Conservation (phyloP, 805 yeast genomes). For the Starmerella asiatica region DNA sequence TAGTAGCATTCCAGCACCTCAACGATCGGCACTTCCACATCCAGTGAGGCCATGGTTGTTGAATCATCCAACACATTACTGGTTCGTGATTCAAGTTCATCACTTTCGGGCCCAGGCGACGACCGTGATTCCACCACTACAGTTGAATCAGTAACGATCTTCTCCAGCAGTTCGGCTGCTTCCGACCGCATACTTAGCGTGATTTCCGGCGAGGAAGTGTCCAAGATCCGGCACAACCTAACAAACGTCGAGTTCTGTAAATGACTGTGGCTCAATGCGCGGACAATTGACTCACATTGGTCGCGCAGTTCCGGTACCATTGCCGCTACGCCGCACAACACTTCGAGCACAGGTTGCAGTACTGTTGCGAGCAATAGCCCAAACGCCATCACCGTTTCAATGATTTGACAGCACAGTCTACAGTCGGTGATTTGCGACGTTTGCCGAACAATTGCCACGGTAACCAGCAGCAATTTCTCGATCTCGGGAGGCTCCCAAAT, state of each 20-base stretch:
- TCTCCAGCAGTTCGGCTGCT: slow-evolving; percentile 26
- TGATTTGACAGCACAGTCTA: slow-evolving; percentile 30
- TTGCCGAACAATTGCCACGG: slow-evolving; percentile 30
- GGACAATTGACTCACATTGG: slow-evolving; percentile 31
- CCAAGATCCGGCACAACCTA: slow-evolving; percentile 26
- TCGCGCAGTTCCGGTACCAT: slow-evolving; percentile 29
- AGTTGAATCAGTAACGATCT: slow-evolving; percentile 15
- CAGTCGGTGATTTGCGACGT: slow-evolving; percentile 32
- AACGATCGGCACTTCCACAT: slow-evolving; percentile 3
- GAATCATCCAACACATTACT: neutral
- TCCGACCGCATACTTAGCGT: slow-evolving; percentile 28
- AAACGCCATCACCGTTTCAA: slow-evolving; percentile 34
- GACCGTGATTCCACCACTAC: neutral
- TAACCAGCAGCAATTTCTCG: slow-evolving; percentile 26
- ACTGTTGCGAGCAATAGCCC: slow-evolving; percentile 35
- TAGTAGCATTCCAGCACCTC: slow-evolving; percentile 11
- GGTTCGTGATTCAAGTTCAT: neutral
- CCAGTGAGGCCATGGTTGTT: neutral
- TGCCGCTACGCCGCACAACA: slow-evolving; percentile 35
- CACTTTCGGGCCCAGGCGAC: neutral
- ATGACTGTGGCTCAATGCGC: slow-evolving; percentile 30
- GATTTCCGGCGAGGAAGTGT: slow-evolving; percentile 17
- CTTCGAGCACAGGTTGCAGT: slow-evolving; percentile 31
- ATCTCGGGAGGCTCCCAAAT: slow-evolving; percentile 33
- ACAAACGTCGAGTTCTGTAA: slow-evolving; percentile 28